Conservation (phyloP, 768 basidiomycete genomes). For the Mycena rosella region DNA sequence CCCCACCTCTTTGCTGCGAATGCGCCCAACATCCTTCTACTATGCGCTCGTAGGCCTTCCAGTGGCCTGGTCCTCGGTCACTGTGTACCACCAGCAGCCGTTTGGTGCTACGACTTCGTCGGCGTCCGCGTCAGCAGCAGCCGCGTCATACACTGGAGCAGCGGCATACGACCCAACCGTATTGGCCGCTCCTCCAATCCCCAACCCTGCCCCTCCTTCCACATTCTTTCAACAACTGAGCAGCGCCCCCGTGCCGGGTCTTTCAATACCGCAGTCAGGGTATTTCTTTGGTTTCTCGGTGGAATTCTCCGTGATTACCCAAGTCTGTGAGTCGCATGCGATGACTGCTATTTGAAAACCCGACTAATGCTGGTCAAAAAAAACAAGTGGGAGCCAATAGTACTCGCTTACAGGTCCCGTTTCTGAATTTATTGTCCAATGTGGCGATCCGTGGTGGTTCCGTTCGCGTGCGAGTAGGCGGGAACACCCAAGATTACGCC, state of each 20-base stretch:
- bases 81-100: slow-evolving; percentile 32
- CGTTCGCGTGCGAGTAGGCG: slow-evolving; percentile 71
- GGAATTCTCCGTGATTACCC: slow-evolving; percentile 59
- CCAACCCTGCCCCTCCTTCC: slow-evolving; percentile 32
- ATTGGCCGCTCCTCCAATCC: slow-evolving; percentile 46
- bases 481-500: slow-evolving; percentile 75
- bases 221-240: slow-evolving; percentile 35
- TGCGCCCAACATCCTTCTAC: slow-evolving; percentile 26
- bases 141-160: slow-evolving; percentile 45
- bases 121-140: slow-evolving; percentile 24
- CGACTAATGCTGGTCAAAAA: slow-evolving; percentile 1
- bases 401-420: slow-evolving; percentile 63
- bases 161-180: slow-evolving; percentile 49
- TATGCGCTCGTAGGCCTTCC: slow-evolving; percentile 27
- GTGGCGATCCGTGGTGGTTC: slow-evolving; percentile 68
- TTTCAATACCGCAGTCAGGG: slow-evolving; percentile 39
- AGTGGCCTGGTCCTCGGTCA: slow-evolving; percentile 26
- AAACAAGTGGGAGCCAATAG: slow-evolving; percentile 66
- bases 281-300: slow-evolving; percentile 58
- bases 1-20: slow-evolving; percentile 24
- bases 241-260: slow-evolving; percentile 27
- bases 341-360: neutral
- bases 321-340: slow-evolving; percentile 50
- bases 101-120: slow-evolving; percentile 14
- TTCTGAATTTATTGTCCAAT: slow-evolving; percentile 76